phyloP scores from a whole-genome alignment of 2,329 filamentous ascomycete species.

The Fusarium pseudoanthophilum region DNA sequence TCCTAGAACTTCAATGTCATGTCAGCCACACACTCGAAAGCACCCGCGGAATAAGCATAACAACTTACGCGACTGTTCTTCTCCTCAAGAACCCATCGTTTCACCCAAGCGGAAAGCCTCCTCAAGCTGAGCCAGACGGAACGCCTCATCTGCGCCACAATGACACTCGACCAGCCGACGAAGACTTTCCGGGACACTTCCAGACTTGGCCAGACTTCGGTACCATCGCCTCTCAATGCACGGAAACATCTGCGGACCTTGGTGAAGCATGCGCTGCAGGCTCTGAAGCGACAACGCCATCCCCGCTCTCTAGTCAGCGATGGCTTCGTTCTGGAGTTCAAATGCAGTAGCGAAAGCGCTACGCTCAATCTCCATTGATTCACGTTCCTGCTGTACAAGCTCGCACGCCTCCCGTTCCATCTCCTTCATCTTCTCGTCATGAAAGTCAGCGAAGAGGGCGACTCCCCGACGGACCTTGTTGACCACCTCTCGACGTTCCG shows the following conservation, averaged over 20 bases:
- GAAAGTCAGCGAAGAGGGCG: neutral
- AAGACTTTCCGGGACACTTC: neutral
- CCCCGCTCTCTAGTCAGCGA: neutral
- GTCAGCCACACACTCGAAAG: neutral
- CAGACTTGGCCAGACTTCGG: neutral
- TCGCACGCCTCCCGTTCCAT: neutral
- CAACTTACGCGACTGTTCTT: fast-evolving
- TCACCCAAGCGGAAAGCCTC: neutral
- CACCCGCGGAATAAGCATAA: fast-evolving
- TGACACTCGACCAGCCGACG: neutral
- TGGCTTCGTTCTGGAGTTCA: neutral
- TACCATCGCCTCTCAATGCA: neutral
- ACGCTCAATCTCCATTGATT: neutral
- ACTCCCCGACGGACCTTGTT: neutral
- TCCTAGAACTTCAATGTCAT: fast-evolving
- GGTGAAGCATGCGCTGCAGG: neutral
- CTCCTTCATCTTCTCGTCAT: neutral
- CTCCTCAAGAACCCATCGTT: neutral
- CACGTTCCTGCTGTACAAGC: fast-evolving
- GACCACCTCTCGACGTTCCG: neutral
- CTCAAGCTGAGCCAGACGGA: neutral
- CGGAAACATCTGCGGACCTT: neutral
- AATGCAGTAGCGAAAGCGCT: neutral
- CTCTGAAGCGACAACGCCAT: neutral
- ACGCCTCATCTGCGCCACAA: neutral